Conservation (phyloP, 2,329 filamentous ascomycete genomes). For the Epichloe festucae region DNA sequence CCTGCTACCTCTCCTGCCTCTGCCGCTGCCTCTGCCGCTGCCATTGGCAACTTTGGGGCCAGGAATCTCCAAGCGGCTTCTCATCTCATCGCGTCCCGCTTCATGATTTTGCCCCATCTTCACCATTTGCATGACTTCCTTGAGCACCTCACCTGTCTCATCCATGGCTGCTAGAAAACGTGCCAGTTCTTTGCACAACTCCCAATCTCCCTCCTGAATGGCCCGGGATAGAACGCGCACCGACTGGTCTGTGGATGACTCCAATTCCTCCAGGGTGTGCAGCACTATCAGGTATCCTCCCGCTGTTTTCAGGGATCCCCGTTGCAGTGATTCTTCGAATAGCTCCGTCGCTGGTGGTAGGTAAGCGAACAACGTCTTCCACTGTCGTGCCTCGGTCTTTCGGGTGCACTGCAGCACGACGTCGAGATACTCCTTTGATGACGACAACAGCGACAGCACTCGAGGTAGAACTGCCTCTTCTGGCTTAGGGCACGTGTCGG, state of each 20-base stretch:
- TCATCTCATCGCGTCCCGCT: conserved; percentile 12
- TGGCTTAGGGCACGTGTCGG: conserved; percentile 54
- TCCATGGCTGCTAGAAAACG: conserved; percentile 92
- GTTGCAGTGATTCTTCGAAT: conserved; percentile 81
- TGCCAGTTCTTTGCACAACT: conserved; percentile 86
- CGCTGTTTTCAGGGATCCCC: conserved; percentile 83
- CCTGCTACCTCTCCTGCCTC: conserved; percentile 14
- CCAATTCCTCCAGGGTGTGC: conserved; percentile 65
- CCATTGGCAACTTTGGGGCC: conserved; percentile 18
- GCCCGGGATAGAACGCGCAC: conserved; percentile 71
- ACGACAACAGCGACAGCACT: conserved; percentile 52
- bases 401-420: conserved; percentile 94
- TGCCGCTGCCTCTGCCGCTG: conserved; percentile 10
- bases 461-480: conserved; percentile 52
- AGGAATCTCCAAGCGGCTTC: conserved; percentile 21
- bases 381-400: conserved; percentile 90
- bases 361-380: conserved; percentile 86
- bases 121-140: conserved; percentile 55
- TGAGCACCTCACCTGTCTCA: conserved; percentile 66
- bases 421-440: conserved; percentile 76
- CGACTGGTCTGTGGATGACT: conserved; percentile 59
- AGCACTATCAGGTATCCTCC: conserved; percentile 92
- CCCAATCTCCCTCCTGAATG: conserved; percentile 80
- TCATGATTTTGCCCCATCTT: conserved; percentile 26
- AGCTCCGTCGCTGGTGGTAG: conserved; percentile 81